phyloP scores from a whole-genome alignment of 2,329 filamentous ascomycete genomes.

The Diplocarpon rosae region DNA sequence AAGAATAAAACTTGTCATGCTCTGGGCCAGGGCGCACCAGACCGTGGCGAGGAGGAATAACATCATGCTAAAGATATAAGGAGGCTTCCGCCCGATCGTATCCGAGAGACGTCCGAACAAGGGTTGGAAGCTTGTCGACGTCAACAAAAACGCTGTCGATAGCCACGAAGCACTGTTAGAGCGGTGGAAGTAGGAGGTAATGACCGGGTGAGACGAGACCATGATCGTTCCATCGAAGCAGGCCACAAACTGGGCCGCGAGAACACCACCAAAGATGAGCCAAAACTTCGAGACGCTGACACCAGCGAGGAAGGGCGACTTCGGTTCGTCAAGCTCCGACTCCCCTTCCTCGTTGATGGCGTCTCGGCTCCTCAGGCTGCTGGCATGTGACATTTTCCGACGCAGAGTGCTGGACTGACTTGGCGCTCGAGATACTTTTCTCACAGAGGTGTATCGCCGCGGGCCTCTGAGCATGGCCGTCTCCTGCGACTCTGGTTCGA shows the following conservation, averaged over 20 bases:
- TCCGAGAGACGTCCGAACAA: constrained; percentile 66
- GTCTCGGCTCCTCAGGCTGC: constrained; percentile 13
- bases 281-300: constrained; percentile 42
- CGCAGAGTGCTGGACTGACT: constrained; percentile 12
- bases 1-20: constrained; percentile 58
- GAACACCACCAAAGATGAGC: constrained; percentile 48
- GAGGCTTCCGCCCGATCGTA: constrained; percentile 55
- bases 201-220: constrained; percentile 71
- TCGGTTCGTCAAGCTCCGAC: constrained; percentile 13
- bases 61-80: constrained; percentile 52
- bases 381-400: constrained; percentile 16
- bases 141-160: constrained; percentile 67
- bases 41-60: constrained; percentile 54
- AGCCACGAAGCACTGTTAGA: constrained; percentile 76
- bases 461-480: constrained; percentile 25
- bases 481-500: constrained; percentile 23
- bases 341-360: constrained; percentile 12
- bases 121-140: constrained; percentile 66
- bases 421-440: no score
- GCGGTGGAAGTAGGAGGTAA: constrained; percentile 68
- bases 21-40: constrained; percentile 57
- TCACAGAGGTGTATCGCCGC: no score
- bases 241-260: constrained; percentile 45
- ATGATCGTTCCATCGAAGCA: constrained; percentile 72
- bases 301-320: constrained; percentile 31